These are phyloP conservation scores for Phytophthora pseudosyringae DNA, from an alignment of 352 stramenopile species.

Conservation along the genomic window DNA sequence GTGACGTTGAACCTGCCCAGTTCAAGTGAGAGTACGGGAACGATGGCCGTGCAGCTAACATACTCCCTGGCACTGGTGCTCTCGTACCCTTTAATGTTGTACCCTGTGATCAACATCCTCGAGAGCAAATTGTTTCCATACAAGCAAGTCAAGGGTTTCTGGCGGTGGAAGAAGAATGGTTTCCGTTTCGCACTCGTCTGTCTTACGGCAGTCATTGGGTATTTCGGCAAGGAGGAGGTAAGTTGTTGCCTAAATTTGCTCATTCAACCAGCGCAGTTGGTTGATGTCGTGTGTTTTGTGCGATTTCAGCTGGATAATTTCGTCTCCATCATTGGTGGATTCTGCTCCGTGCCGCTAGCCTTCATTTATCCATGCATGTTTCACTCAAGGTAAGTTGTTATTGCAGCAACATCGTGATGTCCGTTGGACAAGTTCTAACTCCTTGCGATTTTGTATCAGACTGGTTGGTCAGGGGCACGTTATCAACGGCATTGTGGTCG, in stretches of 20 bases:
- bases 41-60: slow-evolving; percentile 62
- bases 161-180: slow-evolving; percentile 66
- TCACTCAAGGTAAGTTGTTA: slow-evolving; percentile 44
- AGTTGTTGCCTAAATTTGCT: not conserved
- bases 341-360: slow-evolving; percentile 69
- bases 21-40: slow-evolving; percentile 49
- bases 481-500: slow-evolving; percentile 48
- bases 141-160: slow-evolving; percentile 54
- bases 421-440: slow-evolving; percentile 4
- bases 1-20: slow-evolving; percentile 63
- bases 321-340: slow-evolving; percentile 67
- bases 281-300: slow-evolving; percentile 1
- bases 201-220: slow-evolving; percentile 60
- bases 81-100: slow-evolving; percentile 74
- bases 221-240: slow-evolving; percentile 62
- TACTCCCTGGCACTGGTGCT: slow-evolving; percentile 68
- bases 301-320: slow-evolving; percentile 59
- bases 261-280: not conserved
- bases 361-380: slow-evolving; percentile 79
- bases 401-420: not conserved
- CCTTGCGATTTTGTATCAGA: slow-evolving; percentile 11
- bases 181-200: slow-evolving; percentile 68
- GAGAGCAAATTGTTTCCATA: slow-evolving; percentile 57
- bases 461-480: slow-evolving; percentile 48
- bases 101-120: slow-evolving; percentile 69